Percentiles rank a stretch among this genome's conserved stretches.
Evolutionary conservation across 2,329 filamentous ascomycete species (phyloP).

Genomic region (Trichoderma simmonsii): DNA sequence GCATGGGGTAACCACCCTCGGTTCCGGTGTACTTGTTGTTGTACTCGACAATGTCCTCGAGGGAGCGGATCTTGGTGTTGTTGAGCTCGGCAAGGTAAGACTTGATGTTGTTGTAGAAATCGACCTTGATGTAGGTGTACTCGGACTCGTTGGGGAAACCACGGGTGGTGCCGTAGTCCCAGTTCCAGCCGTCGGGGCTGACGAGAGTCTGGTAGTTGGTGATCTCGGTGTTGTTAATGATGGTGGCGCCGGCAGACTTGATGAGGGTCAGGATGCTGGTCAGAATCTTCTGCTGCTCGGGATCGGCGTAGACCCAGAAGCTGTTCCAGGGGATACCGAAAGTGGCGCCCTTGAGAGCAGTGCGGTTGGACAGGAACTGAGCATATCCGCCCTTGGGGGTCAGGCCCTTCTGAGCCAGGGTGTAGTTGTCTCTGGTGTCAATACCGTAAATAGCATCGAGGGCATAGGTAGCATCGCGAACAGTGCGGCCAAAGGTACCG

Average conservation of each 20-base stretch:
- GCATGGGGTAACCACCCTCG: constrained; percentile 62
- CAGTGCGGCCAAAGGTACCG: constrained; percentile 63
- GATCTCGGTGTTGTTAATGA: constrained; percentile 69
- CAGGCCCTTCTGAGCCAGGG: constrained; percentile 51
- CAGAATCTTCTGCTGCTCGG: constrained; percentile 54
- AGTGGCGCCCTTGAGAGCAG: constrained; percentile 55
- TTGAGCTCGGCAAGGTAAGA: constrained; percentile 60
- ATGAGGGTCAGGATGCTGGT: constrained; percentile 49
- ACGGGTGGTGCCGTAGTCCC: constrained; percentile 62
- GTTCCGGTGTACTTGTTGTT: constrained; percentile 61
- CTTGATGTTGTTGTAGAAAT: constrained; percentile 63
- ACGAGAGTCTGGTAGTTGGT: constrained; percentile 60
- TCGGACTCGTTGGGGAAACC: constrained; percentile 70
- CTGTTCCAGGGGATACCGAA: constrained; percentile 71
- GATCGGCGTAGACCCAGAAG: constrained; percentile 63
- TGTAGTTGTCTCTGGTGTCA: constrained; percentile 65
- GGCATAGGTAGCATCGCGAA: constrained; percentile 64
- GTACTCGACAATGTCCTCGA: constrained; percentile 65
- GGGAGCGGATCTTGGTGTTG: constrained; percentile 56
- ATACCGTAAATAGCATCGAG: constrained; percentile 67
- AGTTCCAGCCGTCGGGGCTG: constrained; percentile 68
- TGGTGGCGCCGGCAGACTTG: constrained; percentile 58
- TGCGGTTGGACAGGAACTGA: constrained; percentile 52
- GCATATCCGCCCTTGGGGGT: constrained; percentile 56
- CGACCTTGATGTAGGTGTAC: constrained; percentile 68